Conservation (phyloP, 306 rosid genomes). For the Inga laurina region DNA sequence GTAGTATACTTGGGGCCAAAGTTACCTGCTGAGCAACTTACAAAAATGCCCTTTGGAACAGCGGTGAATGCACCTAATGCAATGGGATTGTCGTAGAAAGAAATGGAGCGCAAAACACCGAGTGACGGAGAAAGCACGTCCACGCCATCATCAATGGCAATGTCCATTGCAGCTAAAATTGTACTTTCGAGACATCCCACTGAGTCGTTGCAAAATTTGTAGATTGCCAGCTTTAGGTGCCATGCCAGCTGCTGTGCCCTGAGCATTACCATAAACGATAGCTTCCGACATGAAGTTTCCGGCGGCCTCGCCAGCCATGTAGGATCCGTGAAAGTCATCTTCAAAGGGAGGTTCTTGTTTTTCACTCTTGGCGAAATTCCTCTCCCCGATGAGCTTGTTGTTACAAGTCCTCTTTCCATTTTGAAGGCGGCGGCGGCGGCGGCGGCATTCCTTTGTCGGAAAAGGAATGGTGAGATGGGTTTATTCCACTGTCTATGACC, state of each 20-base stretch:
- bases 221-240: constrained; percentile 68
- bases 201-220: constrained; percentile 40
- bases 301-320: constrained; percentile 63
- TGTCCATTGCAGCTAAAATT: constrained; percentile 50
- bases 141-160: constrained; percentile 62
- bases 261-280: constrained; percentile 49
- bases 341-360: constrained; percentile 50
- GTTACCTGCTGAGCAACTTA: constrained; percentile 74
- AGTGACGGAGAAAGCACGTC: constrained; percentile 78
- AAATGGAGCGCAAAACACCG: constrained; percentile 42
- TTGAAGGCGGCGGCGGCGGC: constrained; percentile 63
- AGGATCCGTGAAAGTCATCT: constrained; percentile 66
- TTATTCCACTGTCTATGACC: constrained; percentile 42
- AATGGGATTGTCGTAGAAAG: constrained; percentile 50
- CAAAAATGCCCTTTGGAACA: constrained; percentile 60
- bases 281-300: constrained; percentile 57
- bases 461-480: no score
- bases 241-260: constrained; percentile 74
- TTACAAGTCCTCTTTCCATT: constrained; percentile 64
- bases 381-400: constrained; percentile 77
- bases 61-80: constrained; percentile 78
- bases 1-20: constrained; percentile 46
- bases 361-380: constrained; percentile 32
- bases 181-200: constrained; percentile 42
- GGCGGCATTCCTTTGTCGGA: constrained; percentile 48